These are phyloP conservation scores for Odontarrhena argentea DNA, from an alignment of 345 rosid genomes.

Conservation along the genomic window DNA sequence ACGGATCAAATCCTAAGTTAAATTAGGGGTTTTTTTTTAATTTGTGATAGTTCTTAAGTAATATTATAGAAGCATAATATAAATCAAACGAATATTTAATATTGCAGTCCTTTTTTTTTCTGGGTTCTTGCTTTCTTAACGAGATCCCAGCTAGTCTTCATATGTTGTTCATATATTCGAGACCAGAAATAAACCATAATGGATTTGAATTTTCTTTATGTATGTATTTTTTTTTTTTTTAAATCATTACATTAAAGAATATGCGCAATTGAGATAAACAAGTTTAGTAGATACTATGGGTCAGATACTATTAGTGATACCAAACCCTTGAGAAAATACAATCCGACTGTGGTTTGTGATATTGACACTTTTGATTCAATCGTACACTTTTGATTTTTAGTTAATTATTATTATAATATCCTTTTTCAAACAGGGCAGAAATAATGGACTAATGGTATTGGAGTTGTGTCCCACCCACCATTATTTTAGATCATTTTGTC, in stretches of 20 bases:
- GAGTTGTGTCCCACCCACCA: slow-evolving; percentile 38
- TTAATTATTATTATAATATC: neutral
- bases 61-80: slow-evolving; percentile 54
- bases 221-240: neutral
- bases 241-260: neutral
- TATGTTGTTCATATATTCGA: slow-evolving; percentile 53
- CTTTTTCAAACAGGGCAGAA: slow-evolving; percentile 17
- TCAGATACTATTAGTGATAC: slow-evolving; percentile 31
- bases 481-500: slow-evolving; percentile 41
- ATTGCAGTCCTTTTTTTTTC: slow-evolving; percentile 37
- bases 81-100: slow-evolving; percentile 37
- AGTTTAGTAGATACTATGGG: slow-evolving; percentile 37
- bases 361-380: slow-evolving; percentile 30
- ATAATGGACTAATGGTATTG: slow-evolving; percentile 34
- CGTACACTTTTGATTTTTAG: too few relatives aligned
- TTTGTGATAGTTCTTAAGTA: slow-evolving; percentile 47
- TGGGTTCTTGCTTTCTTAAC: slow-evolving; percentile 36
- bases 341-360: slow-evolving; percentile 19
- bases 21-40: slow-evolving; percentile 43
- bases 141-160: slow-evolving; percentile 50
- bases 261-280: slow-evolving; percentile 23
- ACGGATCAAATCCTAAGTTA: slow-evolving; percentile 44
- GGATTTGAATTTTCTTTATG: slow-evolving; percentile 21
- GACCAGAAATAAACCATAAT: neutral
- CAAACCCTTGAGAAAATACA: slow-evolving; percentile 31